A percentile compares a stretch with the other conserved stretches of the same genome.
These are phyloP conservation scores for Babesia ovis DNA, from an alignment of 169 alveolate species.

Conservation along the genomic window DNA sequence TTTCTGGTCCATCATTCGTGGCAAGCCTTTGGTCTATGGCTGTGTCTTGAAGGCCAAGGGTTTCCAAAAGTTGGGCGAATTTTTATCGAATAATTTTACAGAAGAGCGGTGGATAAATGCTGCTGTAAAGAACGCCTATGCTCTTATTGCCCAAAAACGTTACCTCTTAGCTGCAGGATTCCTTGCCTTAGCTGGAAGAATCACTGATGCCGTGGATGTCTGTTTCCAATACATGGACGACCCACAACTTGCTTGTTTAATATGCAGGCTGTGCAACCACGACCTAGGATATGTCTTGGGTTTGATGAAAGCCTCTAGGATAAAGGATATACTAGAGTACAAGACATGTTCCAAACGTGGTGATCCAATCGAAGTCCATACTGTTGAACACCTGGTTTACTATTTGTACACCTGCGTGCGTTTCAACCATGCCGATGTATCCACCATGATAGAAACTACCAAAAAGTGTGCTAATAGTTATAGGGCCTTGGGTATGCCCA, in stretches of 20 bases:
- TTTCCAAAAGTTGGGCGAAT: conserved; percentile 39
- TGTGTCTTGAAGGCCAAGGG: conserved; percentile 55
- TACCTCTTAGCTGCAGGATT: conserved; percentile 58
- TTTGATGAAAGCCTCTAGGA: conserved; percentile 14
- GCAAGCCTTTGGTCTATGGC: conserved; percentile 49
- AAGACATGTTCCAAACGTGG: background rate
- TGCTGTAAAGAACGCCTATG: conserved; percentile 63
- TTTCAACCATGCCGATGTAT: background rate
- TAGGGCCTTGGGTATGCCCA: conserved; percentile 27
- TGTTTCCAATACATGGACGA: conserved; percentile 54
- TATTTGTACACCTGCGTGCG: conserved; percentile 23
- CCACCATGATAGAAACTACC: background rate
- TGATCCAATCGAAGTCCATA: background rate
- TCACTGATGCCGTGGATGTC: conserved; percentile 60
- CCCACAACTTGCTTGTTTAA: conserved; percentile 42
- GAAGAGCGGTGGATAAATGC: conserved; percentile 43
- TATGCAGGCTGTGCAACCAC: conserved; percentile 20
- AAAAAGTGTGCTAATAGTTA: conserved; percentile 3
- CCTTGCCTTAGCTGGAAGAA: conserved; percentile 40
- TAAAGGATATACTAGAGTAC: conserved; percentile 10
- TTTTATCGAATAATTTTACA: conserved; percentile 50
- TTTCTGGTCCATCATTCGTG: conserved; percentile 54
- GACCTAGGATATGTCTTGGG: conserved; percentile 1
- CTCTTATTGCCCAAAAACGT: conserved; percentile 55
- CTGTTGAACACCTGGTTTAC: conserved; percentile 34